A percentile compares a stretch with the other conserved stretches of the same genome.
Evolutionary conservation across 176 grass and related monocot species (phyloP).

Genomic region (Ampelocalamus luodianensis): DNA sequence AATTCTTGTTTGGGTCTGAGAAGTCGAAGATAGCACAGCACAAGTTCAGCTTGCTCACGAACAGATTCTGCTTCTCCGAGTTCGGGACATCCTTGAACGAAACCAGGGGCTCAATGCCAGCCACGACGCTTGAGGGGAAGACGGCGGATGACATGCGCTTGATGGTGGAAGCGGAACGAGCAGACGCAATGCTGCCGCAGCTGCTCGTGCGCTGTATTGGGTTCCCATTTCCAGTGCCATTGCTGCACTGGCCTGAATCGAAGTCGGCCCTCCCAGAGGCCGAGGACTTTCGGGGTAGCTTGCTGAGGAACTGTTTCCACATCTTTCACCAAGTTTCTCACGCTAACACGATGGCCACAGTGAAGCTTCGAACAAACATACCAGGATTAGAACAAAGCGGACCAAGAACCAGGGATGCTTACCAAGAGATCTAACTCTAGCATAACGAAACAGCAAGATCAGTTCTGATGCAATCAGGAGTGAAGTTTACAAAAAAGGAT

Average conservation of each 20-base stretch:
- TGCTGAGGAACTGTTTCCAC: conserved; percentile 93
- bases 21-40: conserved; percentile 96
- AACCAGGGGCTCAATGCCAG: conserved; percentile 85
- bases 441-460: neutral
- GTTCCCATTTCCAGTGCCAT: conserved; percentile 37
- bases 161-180: conserved; percentile 60
- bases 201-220: conserved; percentile 66
- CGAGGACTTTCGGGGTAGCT: conserved; percentile 88
- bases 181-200: conserved; percentile 52
- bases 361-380: neutral
- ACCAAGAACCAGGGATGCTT: neutral
- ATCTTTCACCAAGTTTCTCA: conserved; percentile 48
- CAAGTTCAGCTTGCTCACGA: conserved; percentile 83
- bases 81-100: conserved; percentile 88
- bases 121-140: conserved; percentile 89
- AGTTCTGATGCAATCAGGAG: neutral
- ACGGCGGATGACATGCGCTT: conserved; percentile 94
- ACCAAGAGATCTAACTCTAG: conserved; percentile 11
- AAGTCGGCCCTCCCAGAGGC: conserved; percentile 42
- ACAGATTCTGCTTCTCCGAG: conserved; percentile 80
- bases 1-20: conserved; percentile 82
- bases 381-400: neutral
- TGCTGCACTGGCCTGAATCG: conserved; percentile 52
- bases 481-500: neutral
- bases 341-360: conserved; percentile 25